phyloP scores from a whole-genome alignment of 345 rosid genomes.

The Viola odorata region DNA sequence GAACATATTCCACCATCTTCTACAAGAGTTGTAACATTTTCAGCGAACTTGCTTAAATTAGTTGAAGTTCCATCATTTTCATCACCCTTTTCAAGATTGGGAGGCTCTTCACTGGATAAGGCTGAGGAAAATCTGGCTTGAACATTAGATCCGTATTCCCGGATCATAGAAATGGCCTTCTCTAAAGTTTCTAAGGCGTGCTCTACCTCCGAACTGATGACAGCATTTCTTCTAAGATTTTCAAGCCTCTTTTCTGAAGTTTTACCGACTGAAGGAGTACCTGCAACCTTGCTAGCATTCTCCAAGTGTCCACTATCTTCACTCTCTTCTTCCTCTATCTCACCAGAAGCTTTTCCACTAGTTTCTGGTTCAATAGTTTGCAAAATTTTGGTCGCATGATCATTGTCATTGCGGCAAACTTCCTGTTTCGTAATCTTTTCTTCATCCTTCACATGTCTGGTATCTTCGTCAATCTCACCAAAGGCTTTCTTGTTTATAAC shows the following conservation, averaged over 20 bases:
- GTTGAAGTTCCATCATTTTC: slow-evolving; percentile 12
- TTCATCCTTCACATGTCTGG: slow-evolving; percentile 11
- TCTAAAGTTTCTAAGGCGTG: slow-evolving; percentile 74
- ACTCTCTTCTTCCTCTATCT: slow-evolving; percentile 61
- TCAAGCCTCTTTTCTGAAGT: slow-evolving; percentile 9
- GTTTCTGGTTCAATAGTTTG: slow-evolving; percentile 11
- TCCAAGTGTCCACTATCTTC: slow-evolving; percentile 17
- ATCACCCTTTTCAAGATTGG: slow-evolving; percentile 14
- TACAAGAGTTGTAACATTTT: slow-evolving; percentile 13
- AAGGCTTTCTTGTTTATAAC: neutral
- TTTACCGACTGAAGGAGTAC: slow-evolving; percentile 10
- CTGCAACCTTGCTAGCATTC: slow-evolving; percentile 10
- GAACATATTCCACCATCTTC: slow-evolving; percentile 23
- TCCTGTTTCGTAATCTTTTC: neutral
- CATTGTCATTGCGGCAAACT: slow-evolving; percentile 13
- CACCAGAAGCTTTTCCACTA: slow-evolving; percentile 33
- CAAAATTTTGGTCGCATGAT: slow-evolving; percentile 12
- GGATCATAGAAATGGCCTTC: slow-evolving; percentile 52
- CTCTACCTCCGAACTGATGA: slow-evolving; percentile 57
- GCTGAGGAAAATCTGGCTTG: slow-evolving; percentile 21
- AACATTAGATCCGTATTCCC: slow-evolving; percentile 31
- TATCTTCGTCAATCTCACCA: slow-evolving; percentile 18
- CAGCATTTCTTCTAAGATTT: slow-evolving; percentile 29
- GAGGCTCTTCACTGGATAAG: slow-evolving; percentile 31
- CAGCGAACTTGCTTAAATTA: slow-evolving; percentile 13